Conservation (phyloP, 2,329 filamentous ascomycete species). For the Monosporascus sp. region DNA sequence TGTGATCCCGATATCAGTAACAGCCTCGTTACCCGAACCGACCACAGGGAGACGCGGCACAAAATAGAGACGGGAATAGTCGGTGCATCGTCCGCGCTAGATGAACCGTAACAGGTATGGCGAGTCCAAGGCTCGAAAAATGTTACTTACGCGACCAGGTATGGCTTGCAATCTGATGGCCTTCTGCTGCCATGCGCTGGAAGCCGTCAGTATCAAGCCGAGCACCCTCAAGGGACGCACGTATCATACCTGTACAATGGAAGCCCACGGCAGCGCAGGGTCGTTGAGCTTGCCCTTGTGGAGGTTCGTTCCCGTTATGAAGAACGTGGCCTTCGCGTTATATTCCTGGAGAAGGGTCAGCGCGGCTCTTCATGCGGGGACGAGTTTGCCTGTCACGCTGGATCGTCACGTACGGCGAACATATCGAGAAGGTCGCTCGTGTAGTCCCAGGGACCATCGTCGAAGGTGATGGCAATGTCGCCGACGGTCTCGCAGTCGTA, state of each 20-base stretch:
- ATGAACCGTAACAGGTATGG: too few relatives aligned
- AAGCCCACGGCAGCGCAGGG: slow-evolving; percentile 27
- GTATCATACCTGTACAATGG: slow-evolving; percentile 23
- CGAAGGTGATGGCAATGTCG: slow-evolving; percentile 58
- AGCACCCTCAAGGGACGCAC: background rate
- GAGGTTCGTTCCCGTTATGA: slow-evolving; percentile 51
- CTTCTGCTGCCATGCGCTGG: slow-evolving; percentile 30
- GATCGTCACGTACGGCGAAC: slow-evolving; percentile 17
- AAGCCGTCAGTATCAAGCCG: slow-evolving; percentile 7
- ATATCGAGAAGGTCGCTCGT: slow-evolving; percentile 55
- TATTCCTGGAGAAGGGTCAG: slow-evolving; percentile 37
- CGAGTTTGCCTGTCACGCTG: background rate
- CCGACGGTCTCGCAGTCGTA: slow-evolving; percentile 46
- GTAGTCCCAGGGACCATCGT: slow-evolving; percentile 59
- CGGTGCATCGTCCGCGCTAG: too few relatives aligned
- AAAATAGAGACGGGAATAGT: too few relatives aligned
- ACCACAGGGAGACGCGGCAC: too few relatives aligned
- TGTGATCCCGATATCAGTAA: background rate
- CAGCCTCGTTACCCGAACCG: background rate
- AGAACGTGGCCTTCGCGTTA: slow-evolving; percentile 58
- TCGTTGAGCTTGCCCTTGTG: slow-evolving; percentile 48
- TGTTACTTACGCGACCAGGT: slow-evolving; percentile 23
- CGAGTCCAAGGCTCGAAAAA: background rate
- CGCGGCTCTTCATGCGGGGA: background rate
- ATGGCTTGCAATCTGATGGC: slow-evolving; percentile 29